Evolutionary conservation across 805 yeast genomes (phyloP).

Genomic region (Kazachstania viticola): DNA sequence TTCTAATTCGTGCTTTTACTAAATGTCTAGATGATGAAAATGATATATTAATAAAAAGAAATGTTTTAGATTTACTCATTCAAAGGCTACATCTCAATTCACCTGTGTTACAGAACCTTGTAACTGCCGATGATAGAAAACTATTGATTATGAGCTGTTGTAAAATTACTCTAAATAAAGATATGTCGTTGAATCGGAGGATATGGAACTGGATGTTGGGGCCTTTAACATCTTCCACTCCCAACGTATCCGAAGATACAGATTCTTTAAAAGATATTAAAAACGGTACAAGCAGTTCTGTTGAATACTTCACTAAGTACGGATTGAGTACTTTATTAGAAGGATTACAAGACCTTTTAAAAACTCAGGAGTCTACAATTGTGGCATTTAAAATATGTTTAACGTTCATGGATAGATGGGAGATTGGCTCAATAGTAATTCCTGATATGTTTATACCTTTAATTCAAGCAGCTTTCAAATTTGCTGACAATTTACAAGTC

Average conservation of each 20-base stretch:
- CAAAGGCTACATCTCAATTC: conserved; percentile 57
- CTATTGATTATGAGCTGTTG: conserved; percentile 52
- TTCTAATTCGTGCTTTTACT: conserved; percentile 63
- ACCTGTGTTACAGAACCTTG: conserved; percentile 37
- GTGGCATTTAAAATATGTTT: conserved; percentile 54
- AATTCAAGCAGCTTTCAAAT: conserved; percentile 35
- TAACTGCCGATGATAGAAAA: conserved; percentile 43
- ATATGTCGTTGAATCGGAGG: conserved; percentile 90
- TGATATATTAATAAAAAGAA: conserved; percentile 67
- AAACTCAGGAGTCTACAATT: conserved; percentile 24
- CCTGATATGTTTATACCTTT: conserved; percentile 62
- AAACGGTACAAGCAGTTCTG: conserved; percentile 23
- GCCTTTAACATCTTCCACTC: conserved; percentile 28
- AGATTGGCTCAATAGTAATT: conserved; percentile 65
- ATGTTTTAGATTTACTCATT: conserved; percentile 72
- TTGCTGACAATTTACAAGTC: conserved; percentile 26
- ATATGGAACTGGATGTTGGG: conserved; percentile 91
- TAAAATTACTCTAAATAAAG: conserved; percentile 61
- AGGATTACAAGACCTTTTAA: conserved; percentile 43
- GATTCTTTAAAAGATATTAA: background rate
- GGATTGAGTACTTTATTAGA: conserved; percentile 40
- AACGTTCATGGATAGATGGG: conserved; percentile 89
- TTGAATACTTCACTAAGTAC: conserved; percentile 41
- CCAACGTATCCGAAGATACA: too few relatives aligned
- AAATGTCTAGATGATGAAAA: conserved; percentile 56